Evolutionary conservation across 2,329 filamentous ascomycete genomes (phyloP).

Genomic region (Diaporthe longicolla): DNA sequence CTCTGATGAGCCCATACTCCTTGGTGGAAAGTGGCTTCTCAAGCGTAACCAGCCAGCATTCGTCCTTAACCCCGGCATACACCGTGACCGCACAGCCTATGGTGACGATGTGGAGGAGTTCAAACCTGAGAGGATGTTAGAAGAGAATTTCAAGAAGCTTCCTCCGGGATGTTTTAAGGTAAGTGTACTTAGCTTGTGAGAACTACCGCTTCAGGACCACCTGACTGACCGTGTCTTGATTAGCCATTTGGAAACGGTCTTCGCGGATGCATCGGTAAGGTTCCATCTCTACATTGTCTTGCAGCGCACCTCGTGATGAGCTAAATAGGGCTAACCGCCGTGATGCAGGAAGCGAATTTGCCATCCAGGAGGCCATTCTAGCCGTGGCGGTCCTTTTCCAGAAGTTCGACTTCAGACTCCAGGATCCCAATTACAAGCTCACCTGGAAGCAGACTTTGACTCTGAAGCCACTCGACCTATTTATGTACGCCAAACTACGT

Average conservation of each 20-base stretch:
- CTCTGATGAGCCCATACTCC: neutral
- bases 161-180: conserved; percentile 52
- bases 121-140: conserved; percentile 43
- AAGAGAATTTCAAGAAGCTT: conserved; percentile 42
- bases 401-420: conserved; percentile 58
- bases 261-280: conserved; percentile 56
- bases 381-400: conserved; percentile 58
- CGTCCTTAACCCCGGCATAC: conserved; percentile 40
- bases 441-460: conserved; percentile 60
- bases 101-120: conserved; percentile 43
- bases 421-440: conserved; percentile 58
- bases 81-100: conserved; percentile 42
- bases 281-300: neutral
- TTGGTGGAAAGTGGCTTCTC: too few relatives aligned
- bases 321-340: neutral
- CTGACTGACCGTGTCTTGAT: neutral
- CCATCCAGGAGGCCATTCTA: conserved; percentile 60
- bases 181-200: neutral
- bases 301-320: neutral
- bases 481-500: conserved; percentile 42
- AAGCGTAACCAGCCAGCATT: too few relatives aligned
- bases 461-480: conserved; percentile 55
- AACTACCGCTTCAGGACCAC: too few relatives aligned
- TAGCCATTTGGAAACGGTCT: conserved; percentile 59
- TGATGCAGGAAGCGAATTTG: conserved; percentile 54